Percentiles rank a stretch among this genome's conserved stretches.
Conservation (phyloP, 2,329 filamentous ascomycete species). For the Neofusicoccum sp. region DNA sequence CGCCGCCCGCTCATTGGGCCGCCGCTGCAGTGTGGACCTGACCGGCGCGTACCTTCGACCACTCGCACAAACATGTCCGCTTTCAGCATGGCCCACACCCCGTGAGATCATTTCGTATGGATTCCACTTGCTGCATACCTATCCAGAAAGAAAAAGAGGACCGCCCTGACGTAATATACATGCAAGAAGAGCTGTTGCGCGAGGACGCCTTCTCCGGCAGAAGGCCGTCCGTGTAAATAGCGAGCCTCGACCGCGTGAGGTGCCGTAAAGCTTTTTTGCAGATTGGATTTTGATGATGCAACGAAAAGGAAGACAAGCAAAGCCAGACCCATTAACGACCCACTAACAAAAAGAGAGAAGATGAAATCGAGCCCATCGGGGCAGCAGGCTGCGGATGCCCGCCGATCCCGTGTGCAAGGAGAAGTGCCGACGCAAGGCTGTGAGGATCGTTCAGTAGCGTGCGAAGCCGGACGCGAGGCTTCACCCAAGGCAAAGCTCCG, state of each 20-base stretch:
- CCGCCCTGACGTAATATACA: constrained; percentile 9
- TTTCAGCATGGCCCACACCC: not conserved
- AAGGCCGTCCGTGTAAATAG: not conserved
- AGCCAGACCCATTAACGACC: not conserved
- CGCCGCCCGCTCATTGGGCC: not conserved
- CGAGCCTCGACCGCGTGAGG: not conserved
- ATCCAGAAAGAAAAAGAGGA: not conserved
- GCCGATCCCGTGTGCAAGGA: not conserved
- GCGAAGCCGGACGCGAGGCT: not conserved
- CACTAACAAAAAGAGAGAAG: not conserved
- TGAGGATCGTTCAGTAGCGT: not conserved
- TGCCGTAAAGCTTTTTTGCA: constrained; percentile 2
- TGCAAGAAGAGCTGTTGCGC: not conserved
- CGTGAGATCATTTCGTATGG: constrained; percentile 2
- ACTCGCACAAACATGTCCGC: constrained; percentile 1
- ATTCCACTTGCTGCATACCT: constrained; percentile 6
- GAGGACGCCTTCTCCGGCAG: not conserved
- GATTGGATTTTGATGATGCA: not conserved
- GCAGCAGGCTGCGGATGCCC: not conserved
- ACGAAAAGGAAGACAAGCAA: not conserved
- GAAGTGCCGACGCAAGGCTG: not conserved
- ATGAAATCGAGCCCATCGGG: not conserved
- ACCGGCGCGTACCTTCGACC: not conserved
- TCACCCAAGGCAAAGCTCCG: not conserved
- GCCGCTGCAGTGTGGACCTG: not conserved